phyloP scores from a whole-genome alignment of 805 yeast species.

The Monosporozyma aerobia region DNA sequence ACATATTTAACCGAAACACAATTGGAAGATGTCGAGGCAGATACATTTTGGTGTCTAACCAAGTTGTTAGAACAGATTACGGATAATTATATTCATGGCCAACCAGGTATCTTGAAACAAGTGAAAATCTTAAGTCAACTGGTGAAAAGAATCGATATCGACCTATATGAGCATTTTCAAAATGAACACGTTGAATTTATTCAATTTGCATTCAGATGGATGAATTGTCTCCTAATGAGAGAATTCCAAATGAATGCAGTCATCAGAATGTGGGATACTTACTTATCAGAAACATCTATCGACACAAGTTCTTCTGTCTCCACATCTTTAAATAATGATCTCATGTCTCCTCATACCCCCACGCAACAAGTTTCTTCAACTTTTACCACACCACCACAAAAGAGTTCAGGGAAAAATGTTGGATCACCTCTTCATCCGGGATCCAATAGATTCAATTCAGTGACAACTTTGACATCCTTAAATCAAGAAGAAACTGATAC shows the following conservation, averaged over 20 bases:
- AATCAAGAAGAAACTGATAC: constrained; percentile 8
- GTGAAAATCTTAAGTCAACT: constrained; percentile 71
- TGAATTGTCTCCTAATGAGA: constrained; percentile 95
- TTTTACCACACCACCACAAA: constrained; percentile 12
- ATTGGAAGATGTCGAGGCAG: constrained; percentile 75
- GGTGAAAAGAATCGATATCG: constrained; percentile 70
- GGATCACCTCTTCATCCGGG: not conserved
- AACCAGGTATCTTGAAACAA: constrained; percentile 92
- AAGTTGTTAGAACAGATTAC: constrained; percentile 88
- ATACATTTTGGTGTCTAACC: constrained; percentile 93
- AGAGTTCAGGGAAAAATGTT: constrained; percentile 1
- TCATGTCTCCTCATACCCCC: constrained; percentile 19
- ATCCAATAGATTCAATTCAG: not conserved
- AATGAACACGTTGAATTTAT: constrained; percentile 84
- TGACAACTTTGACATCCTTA: not conserved
- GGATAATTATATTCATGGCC: constrained; percentile 95
- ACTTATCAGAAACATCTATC: constrained; percentile 54
- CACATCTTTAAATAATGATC: constrained; percentile 5
- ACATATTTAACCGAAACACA: constrained; percentile 48
- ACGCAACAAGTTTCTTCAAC: constrained; percentile 11
- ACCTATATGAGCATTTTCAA: constrained; percentile 64
- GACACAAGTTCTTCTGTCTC: constrained; percentile 16
- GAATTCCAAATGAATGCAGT: constrained; percentile 72
- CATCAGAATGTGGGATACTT: constrained; percentile 97
- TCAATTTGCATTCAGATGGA: constrained; percentile 96